phyloP scores from a whole-genome alignment of 371 early-diverging fungal genomes.

The Lichtheimia ramosa region DNA sequence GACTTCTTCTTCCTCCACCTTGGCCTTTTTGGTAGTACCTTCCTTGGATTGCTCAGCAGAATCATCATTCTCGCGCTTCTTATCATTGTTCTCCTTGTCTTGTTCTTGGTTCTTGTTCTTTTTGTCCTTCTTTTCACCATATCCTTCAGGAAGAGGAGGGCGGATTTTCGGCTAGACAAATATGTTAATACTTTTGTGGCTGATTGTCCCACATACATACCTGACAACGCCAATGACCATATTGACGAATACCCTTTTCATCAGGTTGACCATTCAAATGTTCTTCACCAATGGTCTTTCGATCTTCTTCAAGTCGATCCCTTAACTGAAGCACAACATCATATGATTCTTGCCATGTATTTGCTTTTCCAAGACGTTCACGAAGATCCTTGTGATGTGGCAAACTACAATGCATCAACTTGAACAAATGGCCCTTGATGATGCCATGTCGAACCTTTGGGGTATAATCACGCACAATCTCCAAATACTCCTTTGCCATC shows the following conservation, averaged over 20 bases:
- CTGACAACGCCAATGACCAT: slow-evolving; percentile 72
- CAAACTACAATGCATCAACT: slow-evolving; percentile 85
- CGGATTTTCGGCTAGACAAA: slow-evolving; percentile 75
- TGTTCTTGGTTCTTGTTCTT: slow-evolving; percentile 10
- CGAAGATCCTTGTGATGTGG: slow-evolving; percentile 81
- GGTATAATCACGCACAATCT: slow-evolving; percentile 61
- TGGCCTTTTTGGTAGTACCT: slow-evolving; percentile 7
- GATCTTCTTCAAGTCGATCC: slow-evolving; percentile 54
- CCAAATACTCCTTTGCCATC: slow-evolving; percentile 85
- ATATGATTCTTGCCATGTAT: slow-evolving; percentile 61
- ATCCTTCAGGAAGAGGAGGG: slow-evolving; percentile 42
- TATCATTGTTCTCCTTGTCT: neutral
- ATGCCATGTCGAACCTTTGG: slow-evolving; percentile 54
- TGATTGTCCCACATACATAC: slow-evolving; percentile 5
- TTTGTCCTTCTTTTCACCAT: slow-evolving; percentile 21
- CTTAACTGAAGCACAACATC: slow-evolving; percentile 61
- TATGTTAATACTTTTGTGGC: neutral
- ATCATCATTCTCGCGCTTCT: too few species aligned
- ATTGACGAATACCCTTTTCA: slow-evolving; percentile 63
- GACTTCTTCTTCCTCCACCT: slow-evolving; percentile 2
- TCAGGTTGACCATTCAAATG: slow-evolving; percentile 41
- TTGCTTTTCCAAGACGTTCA: slow-evolving; percentile 64
- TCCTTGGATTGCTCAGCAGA: neutral
- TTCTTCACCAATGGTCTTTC: slow-evolving; percentile 29
- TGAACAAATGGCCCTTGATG: slow-evolving; percentile 92